phyloP scores from a whole-genome alignment of 768 basidiomycete genomes.

The Amanita inopinata region DNA sequence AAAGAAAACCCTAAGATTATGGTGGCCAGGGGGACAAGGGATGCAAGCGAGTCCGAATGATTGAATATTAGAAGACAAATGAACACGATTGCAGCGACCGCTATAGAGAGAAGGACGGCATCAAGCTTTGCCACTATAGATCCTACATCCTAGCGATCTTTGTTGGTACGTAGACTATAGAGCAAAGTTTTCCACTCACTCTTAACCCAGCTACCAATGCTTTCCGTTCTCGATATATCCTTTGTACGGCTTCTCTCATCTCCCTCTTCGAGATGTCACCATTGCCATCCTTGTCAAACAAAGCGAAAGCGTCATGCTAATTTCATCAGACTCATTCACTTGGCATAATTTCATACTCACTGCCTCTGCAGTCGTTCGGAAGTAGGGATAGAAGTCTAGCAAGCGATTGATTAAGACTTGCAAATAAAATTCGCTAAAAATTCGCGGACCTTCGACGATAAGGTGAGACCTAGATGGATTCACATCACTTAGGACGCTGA shows the following conservation, averaged over 20 bases:
- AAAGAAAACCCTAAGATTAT: slow-evolving; percentile 79
- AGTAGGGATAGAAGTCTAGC: slow-evolving; percentile 72
- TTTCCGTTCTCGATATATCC: slow-evolving; percentile 74
- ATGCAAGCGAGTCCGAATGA: slow-evolving; percentile 50
- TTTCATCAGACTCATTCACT: slow-evolving; percentile 7
- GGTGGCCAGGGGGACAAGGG: slow-evolving; percentile 71
- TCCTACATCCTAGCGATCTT: slow-evolving; percentile 44
- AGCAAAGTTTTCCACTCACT: slow-evolving; percentile 23
- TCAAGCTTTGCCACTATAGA: slow-evolving; percentile 73
- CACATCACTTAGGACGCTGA: slow-evolving; percentile 49
- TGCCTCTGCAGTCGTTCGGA: slow-evolving; percentile 61
- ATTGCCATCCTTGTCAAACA: slow-evolving; percentile 79
- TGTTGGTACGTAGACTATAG: slow-evolving; percentile 2
- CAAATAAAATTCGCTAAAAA: not conserved
- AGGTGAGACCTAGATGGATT: slow-evolving; percentile 52
- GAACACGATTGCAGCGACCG: slow-evolving; percentile 52
- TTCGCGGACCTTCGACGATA: slow-evolving; percentile 48
- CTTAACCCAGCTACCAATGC: slow-evolving; percentile 62
- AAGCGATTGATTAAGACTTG: no score
- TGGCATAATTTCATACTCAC: slow-evolving; percentile 26
- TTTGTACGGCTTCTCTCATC: slow-evolving; percentile 76
- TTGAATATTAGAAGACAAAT: slow-evolving; percentile 72
- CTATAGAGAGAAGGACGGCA: slow-evolving; percentile 54
- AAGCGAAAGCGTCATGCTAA: slow-evolving; percentile 54
- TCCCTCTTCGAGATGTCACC: slow-evolving; percentile 70